Base-by-base conservation (phyloP, 805 yeast species). In the Sugiyamaella lignohabitans region DNA sequence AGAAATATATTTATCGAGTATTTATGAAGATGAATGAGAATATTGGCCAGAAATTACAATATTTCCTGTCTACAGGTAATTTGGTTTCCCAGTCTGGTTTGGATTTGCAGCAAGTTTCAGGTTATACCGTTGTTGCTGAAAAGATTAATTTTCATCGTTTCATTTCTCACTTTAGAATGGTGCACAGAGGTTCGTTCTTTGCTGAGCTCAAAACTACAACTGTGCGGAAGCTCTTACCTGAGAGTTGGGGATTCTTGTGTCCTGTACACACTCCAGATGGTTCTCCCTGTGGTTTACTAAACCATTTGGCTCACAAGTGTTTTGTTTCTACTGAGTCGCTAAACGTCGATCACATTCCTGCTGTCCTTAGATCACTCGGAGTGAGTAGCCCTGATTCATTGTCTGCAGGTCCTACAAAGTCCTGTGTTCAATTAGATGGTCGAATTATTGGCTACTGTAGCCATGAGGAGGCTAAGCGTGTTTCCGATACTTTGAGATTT, bases 181-280 rank as follows among this genome's bases (percentile, higher is more conserved):
- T 93, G 45, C 98, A 93, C 69, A 84, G 98, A 79, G 98, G 98
- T 68, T 87, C 98, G 55, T 93, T 93, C 81, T 93, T 93, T 66
- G 97, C 98, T 39, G 96, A 91, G 67, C 76, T 93, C 70, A 93
- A 93, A 65, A 93, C 98, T 37, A 93, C 98, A 20, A 84, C 98
- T 1, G 98, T 93, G 42, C 81, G 98, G 73, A 93, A 93, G 66
- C 73, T 93, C 59, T 75, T 93, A 49, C 98, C 98, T 1, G 98
- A 93, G 67, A 86, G 96, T 1, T 93, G 98, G 98, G 98, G 98
- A 2, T 93, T 93, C 77, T 70, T 93, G 58, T 93, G 98, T 70
- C 98, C 98, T 10, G 98, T 93, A 20, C 98, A 93, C 67, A 93
- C 98, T 11, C 98, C 98, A 4, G 98, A 93, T 83, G 98, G 98